Percentiles rank a stretch among this genome's conserved stretches.
phyloP scores from a whole-genome alignment of 2,329 filamentous ascomycete genomes.

The Verticillium longisporum region DNA sequence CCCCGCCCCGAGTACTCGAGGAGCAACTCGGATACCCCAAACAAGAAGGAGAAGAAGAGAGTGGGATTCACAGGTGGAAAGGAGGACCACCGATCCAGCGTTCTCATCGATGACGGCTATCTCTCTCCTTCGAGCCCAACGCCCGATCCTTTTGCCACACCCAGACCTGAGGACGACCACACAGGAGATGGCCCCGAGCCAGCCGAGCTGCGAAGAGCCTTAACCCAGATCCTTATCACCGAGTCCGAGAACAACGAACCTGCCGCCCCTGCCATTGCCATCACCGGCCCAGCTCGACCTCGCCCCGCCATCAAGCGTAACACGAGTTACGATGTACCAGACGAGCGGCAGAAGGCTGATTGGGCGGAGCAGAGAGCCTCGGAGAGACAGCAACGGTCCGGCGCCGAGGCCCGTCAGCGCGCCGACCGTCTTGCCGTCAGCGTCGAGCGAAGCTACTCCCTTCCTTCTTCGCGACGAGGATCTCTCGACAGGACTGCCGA shows the following conservation, averaged over 20 bases:
- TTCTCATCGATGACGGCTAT: slow-evolving; percentile 14
- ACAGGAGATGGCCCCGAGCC: slow-evolving; percentile 28
- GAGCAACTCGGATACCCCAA: slow-evolving; percentile 15
- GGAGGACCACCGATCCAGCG: slow-evolving; percentile 20
- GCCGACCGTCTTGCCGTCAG: slow-evolving; percentile 31
- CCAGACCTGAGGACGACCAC: slow-evolving; percentile 11
- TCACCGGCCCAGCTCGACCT: slow-evolving; percentile 13
- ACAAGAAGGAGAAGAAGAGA: slow-evolving; percentile 31
- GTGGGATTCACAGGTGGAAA: slow-evolving; percentile 22
- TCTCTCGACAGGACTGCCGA: slow-evolving; percentile 1
- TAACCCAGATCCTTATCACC: slow-evolving; percentile 29
- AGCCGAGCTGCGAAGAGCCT: slow-evolving; percentile 27
- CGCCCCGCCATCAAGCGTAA: slow-evolving; percentile 33
- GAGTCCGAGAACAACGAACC: slow-evolving; percentile 14
- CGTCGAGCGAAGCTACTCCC: slow-evolving; percentile 27
- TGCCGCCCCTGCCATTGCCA: neutral
- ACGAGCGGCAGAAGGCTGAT: slow-evolving; percentile 32
- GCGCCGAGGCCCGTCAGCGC: slow-evolving; percentile 30
- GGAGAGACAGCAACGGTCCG: slow-evolving; percentile 29
- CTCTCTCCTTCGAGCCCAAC: slow-evolving; percentile 7
- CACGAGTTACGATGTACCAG: slow-evolving; percentile 33
- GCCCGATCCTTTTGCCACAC: slow-evolving; percentile 7
- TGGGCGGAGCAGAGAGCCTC: slow-evolving; percentile 28
- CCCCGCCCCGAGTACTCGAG: neutral
- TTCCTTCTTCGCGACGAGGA: slow-evolving; percentile 14